Base-by-base conservation (phyloP, 1,139 yeast species). In the Scheffersomyces lignicola region DNA sequence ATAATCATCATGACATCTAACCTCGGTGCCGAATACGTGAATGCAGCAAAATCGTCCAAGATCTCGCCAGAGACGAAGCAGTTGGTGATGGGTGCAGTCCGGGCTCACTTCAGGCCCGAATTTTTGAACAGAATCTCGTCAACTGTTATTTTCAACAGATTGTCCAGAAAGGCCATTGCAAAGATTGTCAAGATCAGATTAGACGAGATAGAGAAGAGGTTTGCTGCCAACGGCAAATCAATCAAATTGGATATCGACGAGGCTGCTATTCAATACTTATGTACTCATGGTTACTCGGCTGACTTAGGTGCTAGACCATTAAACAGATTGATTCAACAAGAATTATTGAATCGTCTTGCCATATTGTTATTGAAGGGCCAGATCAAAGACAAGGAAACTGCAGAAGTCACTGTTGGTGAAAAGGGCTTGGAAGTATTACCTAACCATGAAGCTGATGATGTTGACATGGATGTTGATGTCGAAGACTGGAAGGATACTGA, bases 261-360 rank as follows among this genome's bases (percentile, higher is more conserved):
- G 33, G 79, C 69, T 5, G 96, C 97, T 6, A 67, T 85, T 52
- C 90, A 85, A 36, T 92, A 83, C 69, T 71, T 92, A 46, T 79
- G 90, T 49, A 72, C 75, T 49, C 70, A 89, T 52, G 98, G 99
- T 31, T 92, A 90, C 65, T 88, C 96, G 18, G 76, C 85, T 35
- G 96, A 89, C 59, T 73, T 92, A 59, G 98, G 99, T 64, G 98
- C 99, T 2, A 79, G 99, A 60, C 99, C 99, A 42, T 76, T 92
- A 65, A 94, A 92, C 73, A 80, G 98, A 54, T 76, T 92, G 49
- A 89, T 92, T 45, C 97, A 92, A 62, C 78, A 75, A 45, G 95
- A 89, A 59, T 73, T 92, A 20, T 78, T 92, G 60, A 92, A 92
- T 63, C 80, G 73, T 51, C 70, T 92, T 64, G 98, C 99, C 1